A percentile compares a stretch with the other conserved stretches of the same genome.
These are phyloP conservation scores for Nicotiana knightiana DNA, from an alignment of 257 asterid genomes.

Conservation along the genomic window DNA sequence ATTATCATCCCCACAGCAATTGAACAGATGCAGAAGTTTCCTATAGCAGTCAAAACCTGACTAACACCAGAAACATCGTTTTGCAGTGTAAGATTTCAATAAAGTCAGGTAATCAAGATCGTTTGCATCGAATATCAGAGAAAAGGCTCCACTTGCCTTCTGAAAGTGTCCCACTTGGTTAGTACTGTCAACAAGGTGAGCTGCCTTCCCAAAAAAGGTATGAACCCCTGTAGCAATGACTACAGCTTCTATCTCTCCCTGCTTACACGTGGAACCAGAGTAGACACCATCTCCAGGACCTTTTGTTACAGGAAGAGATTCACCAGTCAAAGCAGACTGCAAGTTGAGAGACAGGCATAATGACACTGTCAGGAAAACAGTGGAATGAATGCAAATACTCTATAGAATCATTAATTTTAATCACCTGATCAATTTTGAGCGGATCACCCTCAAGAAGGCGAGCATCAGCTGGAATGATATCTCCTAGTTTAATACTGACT, in stretches of 20 bases:
- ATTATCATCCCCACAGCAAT: constrained; percentile 90
- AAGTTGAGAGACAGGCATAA: constrained; percentile 11
- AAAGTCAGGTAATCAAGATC: background rate
- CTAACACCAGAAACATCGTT: background rate
- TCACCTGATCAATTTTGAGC: constrained; percentile 86
- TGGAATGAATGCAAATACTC: background rate
- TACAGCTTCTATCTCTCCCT: constrained; percentile 88
- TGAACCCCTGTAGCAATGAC: constrained; percentile 98
- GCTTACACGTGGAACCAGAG: constrained; percentile 98
- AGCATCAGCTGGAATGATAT: constrained; percentile 92
- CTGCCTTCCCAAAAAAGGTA: constrained; percentile 96
- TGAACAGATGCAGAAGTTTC: constrained; percentile 96
- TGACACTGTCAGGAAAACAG: constrained; percentile 2
- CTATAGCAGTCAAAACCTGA: constrained; percentile 94
- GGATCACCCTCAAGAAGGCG: constrained; percentile 98
- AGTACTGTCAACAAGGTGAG: constrained; percentile 91
- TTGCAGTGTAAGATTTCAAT: background rate
- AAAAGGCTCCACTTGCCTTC: constrained; percentile 43
- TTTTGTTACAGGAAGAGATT: constrained; percentile 93
- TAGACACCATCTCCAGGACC: constrained; percentile 95
- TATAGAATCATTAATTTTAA: constrained; percentile 12
- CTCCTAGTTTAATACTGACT: constrained; percentile 86
- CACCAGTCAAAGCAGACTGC: constrained; percentile 98
- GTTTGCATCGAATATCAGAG: background rate
- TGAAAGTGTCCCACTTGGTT: constrained; percentile 98